Conservation (phyloP, 2,329 filamentous ascomycete species). For the Monosporascus sp. region DNA sequence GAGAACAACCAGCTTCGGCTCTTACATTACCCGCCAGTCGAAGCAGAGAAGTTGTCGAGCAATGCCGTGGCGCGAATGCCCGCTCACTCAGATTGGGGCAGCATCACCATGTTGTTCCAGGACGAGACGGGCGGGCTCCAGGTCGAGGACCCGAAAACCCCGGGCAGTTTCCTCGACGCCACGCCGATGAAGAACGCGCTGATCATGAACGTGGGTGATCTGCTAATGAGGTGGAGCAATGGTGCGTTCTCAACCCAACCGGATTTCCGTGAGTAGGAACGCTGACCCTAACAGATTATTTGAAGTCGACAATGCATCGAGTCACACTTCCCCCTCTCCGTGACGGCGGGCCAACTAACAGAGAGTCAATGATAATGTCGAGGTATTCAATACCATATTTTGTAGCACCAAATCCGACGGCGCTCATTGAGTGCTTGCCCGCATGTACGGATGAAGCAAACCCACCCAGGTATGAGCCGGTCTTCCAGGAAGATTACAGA, state of each 20-base stretch:
- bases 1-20: conserved; percentile 56
- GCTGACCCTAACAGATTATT: conserved; percentile 29
- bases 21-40: conserved; percentile 51
- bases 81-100: conserved; percentile 28
- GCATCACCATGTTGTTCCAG: conserved; percentile 44
- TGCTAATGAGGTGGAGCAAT: conserved; percentile 37
- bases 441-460: conserved; percentile 37
- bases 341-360: conserved; percentile 29
- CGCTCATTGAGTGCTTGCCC: conserved; percentile 47
- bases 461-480: conserved; percentile 45
- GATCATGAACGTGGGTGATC: conserved; percentile 37
- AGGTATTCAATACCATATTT: conserved; percentile 60
- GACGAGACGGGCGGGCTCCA: conserved; percentile 40
- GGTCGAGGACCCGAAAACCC: conserved; percentile 34
- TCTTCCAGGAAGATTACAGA: conserved; percentile 22
- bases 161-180: conserved; percentile 32
- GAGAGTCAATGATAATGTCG: conserved; percentile 38
- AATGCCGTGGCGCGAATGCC: conserved; percentile 38
- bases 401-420: conserved; percentile 42
- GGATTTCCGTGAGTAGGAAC: neutral
- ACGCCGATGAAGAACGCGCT: conserved; percentile 24
- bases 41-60: conserved; percentile 36
- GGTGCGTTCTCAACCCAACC: conserved; percentile 16
- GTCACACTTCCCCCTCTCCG: conserved; percentile 40
- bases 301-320: conserved; percentile 49